phyloP scores from a whole-genome alignment of 148 eudicot genomes.

The Beta vulgaris region DNA sequence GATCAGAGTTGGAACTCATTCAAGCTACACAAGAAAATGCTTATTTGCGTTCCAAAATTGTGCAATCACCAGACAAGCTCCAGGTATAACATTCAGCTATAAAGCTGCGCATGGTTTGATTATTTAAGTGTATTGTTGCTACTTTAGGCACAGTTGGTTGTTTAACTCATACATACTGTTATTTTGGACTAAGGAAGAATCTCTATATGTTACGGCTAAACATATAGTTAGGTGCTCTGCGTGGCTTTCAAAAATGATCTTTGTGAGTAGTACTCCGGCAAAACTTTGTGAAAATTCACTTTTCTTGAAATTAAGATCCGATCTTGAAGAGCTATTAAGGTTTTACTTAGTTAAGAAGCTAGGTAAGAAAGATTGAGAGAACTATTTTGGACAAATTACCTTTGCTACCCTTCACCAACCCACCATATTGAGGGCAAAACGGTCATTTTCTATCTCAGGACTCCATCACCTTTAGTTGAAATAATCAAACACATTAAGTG shows the following conservation, averaged over 20 bases:
- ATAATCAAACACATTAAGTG: too few species aligned
- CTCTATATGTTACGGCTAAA: background rate
- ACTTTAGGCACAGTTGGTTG: background rate
- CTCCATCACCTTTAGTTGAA: too few species aligned
- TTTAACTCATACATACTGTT: background rate
- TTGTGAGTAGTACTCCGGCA: too few species aligned
- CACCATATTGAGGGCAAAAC: too few species aligned
- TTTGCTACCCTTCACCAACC: too few species aligned
- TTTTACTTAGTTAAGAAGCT: too few species aligned
- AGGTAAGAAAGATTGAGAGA: too few species aligned
- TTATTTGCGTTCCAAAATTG: conserved; percentile 69
- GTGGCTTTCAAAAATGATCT: background rate
- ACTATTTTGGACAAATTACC: too few species aligned
- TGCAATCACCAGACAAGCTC: conserved; percentile 90
- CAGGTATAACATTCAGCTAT: conserved; percentile 45
- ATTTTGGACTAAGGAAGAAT: background rate
- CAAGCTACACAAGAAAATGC: conserved; percentile 86
- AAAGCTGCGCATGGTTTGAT: background rate
- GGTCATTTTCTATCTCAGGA: too few species aligned
- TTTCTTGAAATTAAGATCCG: too few species aligned
- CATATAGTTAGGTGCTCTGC: background rate
- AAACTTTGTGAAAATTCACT: too few species aligned
- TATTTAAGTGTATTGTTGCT: conserved; percentile 1
- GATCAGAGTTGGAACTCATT: conserved; percentile 72
- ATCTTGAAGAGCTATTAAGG: too few species aligned